Evolutionary conservation across 257 asterid species (phyloP), one percentile per base, ranked within the genome.

Genomic region (Henckelia pumila): DNA sequence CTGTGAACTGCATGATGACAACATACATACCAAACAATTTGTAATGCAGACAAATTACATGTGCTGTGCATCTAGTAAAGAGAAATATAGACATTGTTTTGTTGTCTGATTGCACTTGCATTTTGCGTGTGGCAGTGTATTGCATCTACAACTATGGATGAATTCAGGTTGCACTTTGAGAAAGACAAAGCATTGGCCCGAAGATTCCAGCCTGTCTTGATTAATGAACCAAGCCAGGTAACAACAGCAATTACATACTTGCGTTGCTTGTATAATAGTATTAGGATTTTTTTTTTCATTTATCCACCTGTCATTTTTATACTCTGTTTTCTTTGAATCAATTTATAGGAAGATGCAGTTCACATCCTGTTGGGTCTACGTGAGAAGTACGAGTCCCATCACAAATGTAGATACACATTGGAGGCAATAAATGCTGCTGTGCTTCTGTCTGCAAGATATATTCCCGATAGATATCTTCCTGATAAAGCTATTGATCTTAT

Each of bases 351-450:
- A 67, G 91, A 90, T 73, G 99, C 99, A 63, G 82, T 90, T 77
- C 77, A 74, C 79, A 90, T 93, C 71, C 84, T 93, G 74, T 65
- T 88, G 81, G 99, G 99, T 24, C 75, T 93, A 84, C 92, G 88
- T 7, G 96, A 87, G 60, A 93, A 81, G 82, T 93, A 93, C 4
- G 99, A 90, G 77, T 63, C 85, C 28, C 81, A 90, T 80, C 99
- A 93, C 85, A 86, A 85, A 82, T 93, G 99, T 73, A 73, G 72
- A 67, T 93, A 86, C 86, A 84, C 96, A 25, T 49, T 75, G 74
- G 99, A 93, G 72, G 97, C 99, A 69, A 88, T 93, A 71, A 77
- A 84, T 73, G 97, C 99, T 59, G 99, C 99, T 50, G 99, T 93
- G 68, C 80, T 84, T 73, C 84, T 93, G 53, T 90, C 99, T 17